Evolutionary conservation across 306 rosid genomes (phyloP).

Genomic region (Aeschynomene evenia): DNA sequence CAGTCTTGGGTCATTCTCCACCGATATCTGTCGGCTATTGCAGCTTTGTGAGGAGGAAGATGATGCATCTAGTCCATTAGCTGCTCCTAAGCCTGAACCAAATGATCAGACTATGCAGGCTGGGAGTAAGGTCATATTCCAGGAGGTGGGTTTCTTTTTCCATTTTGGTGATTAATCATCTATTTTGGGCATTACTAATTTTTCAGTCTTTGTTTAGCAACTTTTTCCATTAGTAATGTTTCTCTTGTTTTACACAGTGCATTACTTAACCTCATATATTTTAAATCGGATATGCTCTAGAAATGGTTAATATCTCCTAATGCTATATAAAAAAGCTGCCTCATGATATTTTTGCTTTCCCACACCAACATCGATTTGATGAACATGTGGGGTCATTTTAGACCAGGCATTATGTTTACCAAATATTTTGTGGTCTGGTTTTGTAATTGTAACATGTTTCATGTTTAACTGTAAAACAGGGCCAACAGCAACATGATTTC

Average conservation of each 20-base stretch:
- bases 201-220: not conserved
- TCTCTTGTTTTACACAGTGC: slow-evolving; percentile 8
- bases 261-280: slow-evolving; percentile 2
- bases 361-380: not conserved
- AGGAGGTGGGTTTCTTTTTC: slow-evolving; percentile 53
- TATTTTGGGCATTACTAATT: not conserved
- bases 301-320: not conserved
- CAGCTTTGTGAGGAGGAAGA: slow-evolving; percentile 98
- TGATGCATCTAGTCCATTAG: slow-evolving; percentile 95
- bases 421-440: not conserved
- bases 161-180: not conserved
- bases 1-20: slow-evolving; percentile 94
- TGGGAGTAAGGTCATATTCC: slow-evolving; percentile 57
- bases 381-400: not conserved
- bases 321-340: not conserved
- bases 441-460: slow-evolving; percentile 34
- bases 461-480: slow-evolving; percentile 56
- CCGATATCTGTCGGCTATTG: slow-evolving; percentile 84
- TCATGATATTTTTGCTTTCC: not conserved
- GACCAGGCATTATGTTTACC: not conserved
- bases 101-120: slow-evolving; percentile 64
- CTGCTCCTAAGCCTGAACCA: slow-evolving; percentile 74
- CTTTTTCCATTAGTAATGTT: slow-evolving; percentile 3
- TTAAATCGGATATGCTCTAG: slow-evolving; percentile 1
- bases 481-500: slow-evolving; percentile 65